Evolutionary conservation across 148 eudicot genomes (phyloP), one percentile per base, ranked within the genome.

Genomic region (Camellia lanceoleosa): DNA sequence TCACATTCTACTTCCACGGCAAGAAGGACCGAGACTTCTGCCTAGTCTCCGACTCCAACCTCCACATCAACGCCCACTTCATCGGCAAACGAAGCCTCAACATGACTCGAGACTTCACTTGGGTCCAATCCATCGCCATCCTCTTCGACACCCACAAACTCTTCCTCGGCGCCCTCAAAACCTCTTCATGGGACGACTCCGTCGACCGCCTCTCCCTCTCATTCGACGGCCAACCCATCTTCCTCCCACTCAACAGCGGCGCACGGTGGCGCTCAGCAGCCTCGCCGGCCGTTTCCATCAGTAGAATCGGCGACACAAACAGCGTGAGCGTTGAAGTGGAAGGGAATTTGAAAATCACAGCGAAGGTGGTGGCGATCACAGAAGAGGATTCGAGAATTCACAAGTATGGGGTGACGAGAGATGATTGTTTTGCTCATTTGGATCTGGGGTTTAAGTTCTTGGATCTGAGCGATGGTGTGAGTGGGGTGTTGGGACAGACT

Each of bases 1-100:
- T 85, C 41, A 87, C 88, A 62, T 89, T 87, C 85, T 89, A 87
- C 78, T 89, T 89, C 81, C 92, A 89, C 38, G 92, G 90, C 14
- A 86, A 84, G 74, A 85, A 85, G 44, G 84, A 89, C 52, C 73
- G 20, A 43, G 82, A 85, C 81, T 89, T 89, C 49, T 87, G 90
- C 82, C 79, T 89, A 0, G 86, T 89, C 5, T 82, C 88, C 0
- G 92, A 89, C 73, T 83, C 85, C 0, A 81, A 85, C 78, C 84
- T 89, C 80, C 90, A 89, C 85, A 89, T 89, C 81, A 89, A 89
- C 46, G 88, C 82, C 42, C 91, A 85, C 78, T 87, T 87, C 79
- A 89, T 89, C 41, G 88, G 89, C 2, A 85, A 85, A 38, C 52
- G 82, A 55, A 82, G 74, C 77, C 2, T 12, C 1, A 72, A 80